Percentiles rank a stretch among this genome's conserved stretches.
Evolutionary conservation across 441 rosid genomes (phyloP).

Genomic region (Arabidopsis hybrid): DNA sequence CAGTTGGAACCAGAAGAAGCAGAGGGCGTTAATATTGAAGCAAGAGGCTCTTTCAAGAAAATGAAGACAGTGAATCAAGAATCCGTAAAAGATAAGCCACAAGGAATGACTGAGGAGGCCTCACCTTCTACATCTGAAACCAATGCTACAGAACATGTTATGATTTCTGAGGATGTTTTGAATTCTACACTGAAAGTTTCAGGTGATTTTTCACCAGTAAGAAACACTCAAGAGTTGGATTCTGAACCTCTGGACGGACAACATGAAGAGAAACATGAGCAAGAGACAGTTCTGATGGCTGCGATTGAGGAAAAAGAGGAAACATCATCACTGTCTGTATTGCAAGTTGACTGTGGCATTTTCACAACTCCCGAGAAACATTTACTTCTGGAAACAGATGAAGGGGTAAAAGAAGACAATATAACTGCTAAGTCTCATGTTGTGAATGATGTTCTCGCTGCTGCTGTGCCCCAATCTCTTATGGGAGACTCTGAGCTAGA

Average conservation of each 20-base stretch:
- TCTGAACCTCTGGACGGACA: not conserved
- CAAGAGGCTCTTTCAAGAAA: not conserved
- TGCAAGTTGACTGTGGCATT: constrained; percentile 1
- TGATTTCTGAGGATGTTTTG: constrained; percentile 11
- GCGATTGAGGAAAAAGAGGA: not conserved
- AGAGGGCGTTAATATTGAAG: constrained; percentile 11
- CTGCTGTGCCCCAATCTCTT: not conserved
- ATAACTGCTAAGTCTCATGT: not conserved
- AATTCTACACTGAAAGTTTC: constrained; percentile 9
- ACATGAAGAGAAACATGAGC: constrained; percentile 9
- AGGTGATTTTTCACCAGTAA: not conserved
- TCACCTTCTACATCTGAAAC: constrained; percentile 18
- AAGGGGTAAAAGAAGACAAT: constrained; percentile 12
- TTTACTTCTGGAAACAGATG: not conserved
- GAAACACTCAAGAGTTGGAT: constrained; percentile 5
- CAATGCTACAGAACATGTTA: constrained; percentile 12
- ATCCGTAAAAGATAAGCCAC: not conserved
- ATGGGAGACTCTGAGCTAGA: constrained; percentile 7
- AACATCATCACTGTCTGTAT: not conserved
- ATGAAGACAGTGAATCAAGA: constrained; percentile 24
- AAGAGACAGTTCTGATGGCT: constrained; percentile 4
- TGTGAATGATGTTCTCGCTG: constrained; percentile 2
- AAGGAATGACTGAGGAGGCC: constrained; percentile 24
- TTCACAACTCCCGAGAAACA: not conserved
- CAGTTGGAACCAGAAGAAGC: constrained; percentile 43